These are phyloP conservation scores for Typha latifolia DNA, from an alignment of 176 grass and related monocot species.

Conservation along the genomic window DNA sequence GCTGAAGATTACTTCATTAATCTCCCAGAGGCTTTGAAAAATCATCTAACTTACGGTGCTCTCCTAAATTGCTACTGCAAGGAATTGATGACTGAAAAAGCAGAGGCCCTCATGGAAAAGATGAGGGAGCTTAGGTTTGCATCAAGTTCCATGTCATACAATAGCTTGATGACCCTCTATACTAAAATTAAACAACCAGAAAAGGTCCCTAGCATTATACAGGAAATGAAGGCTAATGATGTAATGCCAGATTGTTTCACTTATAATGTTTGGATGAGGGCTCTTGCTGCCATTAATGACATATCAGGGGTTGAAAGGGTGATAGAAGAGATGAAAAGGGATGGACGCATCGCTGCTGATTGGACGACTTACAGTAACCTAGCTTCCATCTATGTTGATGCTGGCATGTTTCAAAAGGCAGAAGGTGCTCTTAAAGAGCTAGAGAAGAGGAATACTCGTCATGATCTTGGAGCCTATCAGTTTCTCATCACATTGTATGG, in stretches of 20 bases:
- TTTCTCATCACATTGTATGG: slow-evolving; percentile 91
- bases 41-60: slow-evolving; percentile 78
- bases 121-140: slow-evolving; percentile 86
- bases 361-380: slow-evolving; percentile 98
- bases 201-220: slow-evolving; percentile 64
- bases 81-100: slow-evolving; percentile 51
- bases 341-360: slow-evolving; percentile 80
- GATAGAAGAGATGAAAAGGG: slow-evolving; percentile 90
- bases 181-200: slow-evolving; percentile 58
- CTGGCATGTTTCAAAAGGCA: slow-evolving; percentile 67
- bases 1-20: slow-evolving; percentile 94
- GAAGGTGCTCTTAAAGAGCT: slow-evolving; percentile 78
- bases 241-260: slow-evolving; percentile 72
- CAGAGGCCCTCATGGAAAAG: slow-evolving; percentile 69
- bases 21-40: slow-evolving; percentile 78
- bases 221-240: slow-evolving; percentile 78
- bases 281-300: slow-evolving; percentile 52
- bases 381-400: slow-evolving; percentile 79
- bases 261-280: slow-evolving; percentile 95
- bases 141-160: slow-evolving; percentile 72
- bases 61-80: slow-evolving; percentile 96
- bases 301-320: slow-evolving; percentile 78
- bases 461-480: slow-evolving; percentile 75
- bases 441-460: slow-evolving; percentile 55
- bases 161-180: slow-evolving; percentile 89